Evolutionary conservation across 495 filamentous ascomycete species (phyloP).

Genomic region (Penicillium nucicola): DNA sequence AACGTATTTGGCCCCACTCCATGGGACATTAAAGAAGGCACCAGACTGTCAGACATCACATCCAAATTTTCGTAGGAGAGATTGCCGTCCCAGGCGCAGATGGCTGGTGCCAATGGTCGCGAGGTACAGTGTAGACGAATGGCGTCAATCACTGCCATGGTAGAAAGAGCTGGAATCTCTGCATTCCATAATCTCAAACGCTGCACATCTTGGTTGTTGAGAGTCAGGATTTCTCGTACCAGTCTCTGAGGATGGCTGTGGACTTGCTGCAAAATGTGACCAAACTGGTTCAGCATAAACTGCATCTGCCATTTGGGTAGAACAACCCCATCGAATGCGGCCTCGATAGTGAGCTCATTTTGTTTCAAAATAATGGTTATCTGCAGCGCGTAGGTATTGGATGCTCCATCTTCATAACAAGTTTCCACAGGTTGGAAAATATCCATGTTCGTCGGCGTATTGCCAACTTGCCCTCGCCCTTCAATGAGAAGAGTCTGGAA

Average conservation of each 20-base stretch:
- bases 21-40: constrained; percentile 12
- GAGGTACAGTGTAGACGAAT: neutral
- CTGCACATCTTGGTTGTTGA: constrained; percentile 4
- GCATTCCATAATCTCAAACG: constrained; percentile 8
- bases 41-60: neutral
- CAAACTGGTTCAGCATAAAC: constrained; percentile 13
- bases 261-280: constrained; percentile 15
- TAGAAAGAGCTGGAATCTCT: neutral
- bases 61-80: constrained; percentile 25
- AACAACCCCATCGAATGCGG: constrained; percentile 7
- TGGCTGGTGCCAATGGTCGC: neutral
- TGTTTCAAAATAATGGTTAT: neutral
- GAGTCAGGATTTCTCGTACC: constrained; percentile 1
- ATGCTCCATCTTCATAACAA: neutral
- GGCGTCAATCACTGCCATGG: constrained; percentile 15
- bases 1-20: constrained; percentile 32
- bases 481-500: constrained; percentile 36
- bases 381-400: constrained; percentile 13
- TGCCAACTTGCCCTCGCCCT: neutral
- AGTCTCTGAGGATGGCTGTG: neutral
- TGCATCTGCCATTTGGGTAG: constrained; percentile 6
- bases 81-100: constrained; percentile 15
- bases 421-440: neutral
- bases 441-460: neutral
- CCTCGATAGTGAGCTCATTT: constrained; percentile 1